Evolutionary conservation across 495 filamentous ascomycete species (phyloP), one percentile per base, ranked within the genome.

Genomic region (Podospora australis): DNA sequence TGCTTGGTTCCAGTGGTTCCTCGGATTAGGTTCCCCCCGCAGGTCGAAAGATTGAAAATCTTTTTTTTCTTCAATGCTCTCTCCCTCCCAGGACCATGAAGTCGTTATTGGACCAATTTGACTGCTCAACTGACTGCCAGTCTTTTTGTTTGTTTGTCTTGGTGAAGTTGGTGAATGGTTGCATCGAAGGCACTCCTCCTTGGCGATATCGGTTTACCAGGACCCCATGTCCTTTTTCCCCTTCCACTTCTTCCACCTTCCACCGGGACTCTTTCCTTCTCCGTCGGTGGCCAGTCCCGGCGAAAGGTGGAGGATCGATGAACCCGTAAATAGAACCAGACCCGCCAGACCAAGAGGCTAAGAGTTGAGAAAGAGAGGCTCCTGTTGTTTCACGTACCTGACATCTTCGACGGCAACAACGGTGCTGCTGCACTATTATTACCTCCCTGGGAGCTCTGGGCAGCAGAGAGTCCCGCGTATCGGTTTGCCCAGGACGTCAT

Each of bases 401-500:
- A 43, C n/a, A 23, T 21, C 17, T n/a, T 21, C 14, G 40, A 26
- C 22, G 23, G 10, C 14, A 6, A 24, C 21, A 13, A 1, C 6
- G 40, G 25, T 23, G 13, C 40, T 13, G 23, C 40, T 8, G 20
- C 6, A 13, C 26, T 30, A 13, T 30, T 6, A 30, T 36, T n/a
- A 36, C 5, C 7, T 36, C 11, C 34, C n/a, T 16, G 11, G 34
- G 13, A 36, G 11, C 11, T 4, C 5, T 36, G 17, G 7, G 34
- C 11, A 6, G 7, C 7, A 30, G 7, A n/a, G 28, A 6, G 19
- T 13, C 39, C 22, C 14, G 28, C 47, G 29, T 42, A 36, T 13
- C 39, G 38, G 48, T 44, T 28, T 16, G 17, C 34, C 48, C 48
- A 44, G 40, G 48, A 50, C 39, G 48, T 42, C 48, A 50, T 50